phyloP scores from a whole-genome alignment of 2,329 filamentous ascomycete genomes.

The Chaetomium olivaceum region DNA sequence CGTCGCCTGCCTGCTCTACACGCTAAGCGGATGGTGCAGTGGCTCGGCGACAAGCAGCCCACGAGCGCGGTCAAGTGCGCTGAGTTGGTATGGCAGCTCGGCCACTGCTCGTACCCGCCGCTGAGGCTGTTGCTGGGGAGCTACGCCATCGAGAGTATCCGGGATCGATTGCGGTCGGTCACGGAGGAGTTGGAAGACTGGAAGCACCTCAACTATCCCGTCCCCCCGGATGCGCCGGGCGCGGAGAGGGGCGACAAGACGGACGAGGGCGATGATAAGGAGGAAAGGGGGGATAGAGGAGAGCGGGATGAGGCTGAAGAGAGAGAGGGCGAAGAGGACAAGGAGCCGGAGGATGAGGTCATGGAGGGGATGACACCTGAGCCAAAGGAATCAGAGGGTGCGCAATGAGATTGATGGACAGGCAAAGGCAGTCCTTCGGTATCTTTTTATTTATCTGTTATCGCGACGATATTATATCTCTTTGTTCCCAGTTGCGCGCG shows the following conservation, averaged over 20 bases:
- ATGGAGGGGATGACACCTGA: constrained; percentile 22
- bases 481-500: not conserved
- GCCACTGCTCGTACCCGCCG: constrained; percentile 92
- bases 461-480: not conserved
- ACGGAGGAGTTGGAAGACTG: constrained; percentile 95
- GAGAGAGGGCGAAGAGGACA: constrained; percentile 14
- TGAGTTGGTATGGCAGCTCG: constrained; percentile 91
- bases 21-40: constrained; percentile 87
- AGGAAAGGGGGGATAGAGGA: constrained; percentile 23
- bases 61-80: constrained; percentile 91
- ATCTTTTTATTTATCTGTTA: not conserved
- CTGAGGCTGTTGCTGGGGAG: constrained; percentile 82
- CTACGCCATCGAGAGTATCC: constrained; percentile 93
- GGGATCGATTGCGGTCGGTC: constrained; percentile 83
- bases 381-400: not conserved
- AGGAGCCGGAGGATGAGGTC: constrained; percentile 18
- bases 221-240: constrained; percentile 42
- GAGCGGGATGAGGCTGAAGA: constrained; percentile 19
- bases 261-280: constrained; percentile 27
- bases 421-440: not conserved
- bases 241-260: constrained; percentile 35
- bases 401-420: not conserved
- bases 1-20: constrained; percentile 83
- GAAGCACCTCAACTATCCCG: constrained; percentile 77
- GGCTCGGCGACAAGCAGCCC: constrained; percentile 89